Conservation (phyloP, 2,329 filamentous ascomycete genomes). For the Monascus ruber region DNA sequence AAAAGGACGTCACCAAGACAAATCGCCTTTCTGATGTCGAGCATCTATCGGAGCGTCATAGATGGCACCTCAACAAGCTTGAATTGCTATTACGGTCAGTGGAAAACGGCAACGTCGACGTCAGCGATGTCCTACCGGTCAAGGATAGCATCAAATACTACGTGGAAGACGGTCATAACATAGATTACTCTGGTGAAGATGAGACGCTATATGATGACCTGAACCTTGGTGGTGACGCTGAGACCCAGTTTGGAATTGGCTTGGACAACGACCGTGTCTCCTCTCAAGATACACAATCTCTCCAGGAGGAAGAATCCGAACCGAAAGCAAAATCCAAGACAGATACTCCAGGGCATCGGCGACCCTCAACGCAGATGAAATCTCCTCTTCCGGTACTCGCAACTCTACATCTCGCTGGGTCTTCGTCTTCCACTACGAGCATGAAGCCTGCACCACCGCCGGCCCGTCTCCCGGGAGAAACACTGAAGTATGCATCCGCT, state of each 20-base stretch:
- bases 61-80: slow-evolving; percentile 89
- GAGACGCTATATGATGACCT: slow-evolving; percentile 93
- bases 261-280: slow-evolving; percentile 76
- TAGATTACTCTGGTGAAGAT: slow-evolving; percentile 79
- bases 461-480: slow-evolving; percentile 73
- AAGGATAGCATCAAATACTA: slow-evolving; percentile 94
- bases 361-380: slow-evolving; percentile 83
- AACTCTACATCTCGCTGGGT: slow-evolving; percentile 59
- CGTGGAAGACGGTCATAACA: slow-evolving; percentile 75
- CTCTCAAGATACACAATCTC: slow-evolving; percentile 88
- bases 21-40: slow-evolving; percentile 84
- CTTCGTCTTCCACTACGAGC: slow-evolving; percentile 38
- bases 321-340: slow-evolving; percentile 46
- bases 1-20: slow-evolving; percentile 70
- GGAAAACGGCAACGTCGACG: slow-evolving; percentile 84
- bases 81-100: slow-evolving; percentile 81
- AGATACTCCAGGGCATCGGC: slow-evolving; percentile 43
- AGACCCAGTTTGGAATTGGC: slow-evolving; percentile 71
- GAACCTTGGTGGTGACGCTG: slow-evolving; percentile 73
- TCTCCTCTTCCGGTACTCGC: slow-evolving; percentile 87
- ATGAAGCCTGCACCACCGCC: slow-evolving; percentile 94
- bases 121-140: slow-evolving; percentile 73
- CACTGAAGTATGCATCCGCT: slow-evolving; percentile 91
- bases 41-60: slow-evolving; percentile 75
- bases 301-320: slow-evolving; percentile 72